Conservation (phyloP, 1,284 basidiomycete genomes). For the Farysia itapuensis region DNA sequence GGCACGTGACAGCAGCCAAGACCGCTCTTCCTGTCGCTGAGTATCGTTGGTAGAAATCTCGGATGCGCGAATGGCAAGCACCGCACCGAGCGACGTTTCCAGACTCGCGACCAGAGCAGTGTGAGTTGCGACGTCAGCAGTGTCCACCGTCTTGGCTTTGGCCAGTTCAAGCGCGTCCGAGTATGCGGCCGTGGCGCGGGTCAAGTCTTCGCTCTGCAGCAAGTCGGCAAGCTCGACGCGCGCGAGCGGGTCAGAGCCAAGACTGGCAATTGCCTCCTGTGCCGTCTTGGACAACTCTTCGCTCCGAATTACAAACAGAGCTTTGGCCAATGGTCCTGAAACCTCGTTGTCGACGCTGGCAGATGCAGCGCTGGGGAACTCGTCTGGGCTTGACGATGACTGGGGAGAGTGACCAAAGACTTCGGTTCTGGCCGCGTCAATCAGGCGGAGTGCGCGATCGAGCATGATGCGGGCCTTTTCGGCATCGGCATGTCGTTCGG, state of each 20-base stretch:
- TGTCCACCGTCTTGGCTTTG: slow-evolving; percentile 1
- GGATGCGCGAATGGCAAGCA: slow-evolving; percentile 37
- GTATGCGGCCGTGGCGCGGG: slow-evolving; percentile 34
- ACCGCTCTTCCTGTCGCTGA: slow-evolving; percentile 20
- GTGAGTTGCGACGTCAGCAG: slow-evolving; percentile 10
- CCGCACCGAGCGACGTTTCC: slow-evolving; percentile 42
- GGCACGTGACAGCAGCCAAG: slow-evolving; percentile 34
- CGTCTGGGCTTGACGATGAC: slow-evolving; percentile 14
- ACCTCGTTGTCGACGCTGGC: slow-evolving; percentile 14
- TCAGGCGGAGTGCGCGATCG: slow-evolving; percentile 47
- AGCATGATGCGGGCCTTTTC: slow-evolving; percentile 46
- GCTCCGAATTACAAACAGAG: slow-evolving; percentile 26
- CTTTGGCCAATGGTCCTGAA: slow-evolving; percentile 32
- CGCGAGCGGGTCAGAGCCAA: slow-evolving; percentile 40
- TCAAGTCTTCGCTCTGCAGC: slow-evolving; percentile 41
- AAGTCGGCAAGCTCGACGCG: slow-evolving; percentile 48
- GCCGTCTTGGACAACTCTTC: slow-evolving; percentile 39
- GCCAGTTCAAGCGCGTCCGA: slow-evolving; percentile 32
- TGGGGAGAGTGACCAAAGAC: slow-evolving; percentile 18
- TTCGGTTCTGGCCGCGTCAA: slow-evolving; percentile 41
- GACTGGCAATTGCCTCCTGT: slow-evolving; percentile 34
- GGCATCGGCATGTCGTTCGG: slow-evolving; percentile 34
- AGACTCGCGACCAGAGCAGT: slow-evolving; percentile 27
- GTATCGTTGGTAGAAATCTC: slow-evolving; percentile 24
- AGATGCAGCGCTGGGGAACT: slow-evolving; percentile 11